A percentile compares a stretch with the other conserved stretches of the same genome.
Conservation (phyloP, 371 early-diverging fungal genomes). For the Syncephalastrum sp. region DNA sequence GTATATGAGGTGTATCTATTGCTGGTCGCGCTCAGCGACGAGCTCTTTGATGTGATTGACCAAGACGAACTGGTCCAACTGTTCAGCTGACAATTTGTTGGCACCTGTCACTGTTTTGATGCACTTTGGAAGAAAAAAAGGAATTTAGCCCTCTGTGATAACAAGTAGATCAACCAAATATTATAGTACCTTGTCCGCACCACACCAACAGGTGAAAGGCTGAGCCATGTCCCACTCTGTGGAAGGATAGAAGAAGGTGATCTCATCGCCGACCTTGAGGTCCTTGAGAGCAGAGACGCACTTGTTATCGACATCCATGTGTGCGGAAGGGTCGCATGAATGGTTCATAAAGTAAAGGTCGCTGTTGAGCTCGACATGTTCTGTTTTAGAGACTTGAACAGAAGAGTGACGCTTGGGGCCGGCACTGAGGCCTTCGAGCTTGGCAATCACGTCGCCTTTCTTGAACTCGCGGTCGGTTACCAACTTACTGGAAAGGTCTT, state of each 20-base stretch:
- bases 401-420: conserved; percentile 62
- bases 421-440: conserved; percentile 53
- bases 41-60: conserved; percentile 59
- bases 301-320: conserved; percentile 55
- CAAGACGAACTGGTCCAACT: conserved; percentile 44
- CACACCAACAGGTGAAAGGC: conserved; percentile 86
- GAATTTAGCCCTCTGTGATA: not conserved
- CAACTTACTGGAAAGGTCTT: conserved; percentile 54
- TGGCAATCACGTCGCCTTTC: conserved; percentile 55
- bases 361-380: conserved; percentile 73
- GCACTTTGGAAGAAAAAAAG: conserved; percentile 37
- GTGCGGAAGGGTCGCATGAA: conserved; percentile 59
- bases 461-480: conserved; percentile 47
- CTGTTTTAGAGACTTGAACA: conserved; percentile 60
- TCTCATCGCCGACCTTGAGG: conserved; percentile 62
- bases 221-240: conserved; percentile 89
- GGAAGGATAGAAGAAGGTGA: conserved; percentile 82
- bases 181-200: conserved; percentile 40
- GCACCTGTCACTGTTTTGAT: conserved; percentile 66
- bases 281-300: conserved; percentile 58
- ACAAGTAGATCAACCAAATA: not conserved
- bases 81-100: conserved; percentile 45
- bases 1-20: conserved; percentile 1
- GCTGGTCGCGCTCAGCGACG: conserved; percentile 36
- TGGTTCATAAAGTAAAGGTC: conserved; percentile 59